Percentiles rank a stretch among this genome's conserved stretches.
Conservation (phyloP, 2,329 filamentous ascomycete genomes). For the Cladosporium sp. region DNA sequence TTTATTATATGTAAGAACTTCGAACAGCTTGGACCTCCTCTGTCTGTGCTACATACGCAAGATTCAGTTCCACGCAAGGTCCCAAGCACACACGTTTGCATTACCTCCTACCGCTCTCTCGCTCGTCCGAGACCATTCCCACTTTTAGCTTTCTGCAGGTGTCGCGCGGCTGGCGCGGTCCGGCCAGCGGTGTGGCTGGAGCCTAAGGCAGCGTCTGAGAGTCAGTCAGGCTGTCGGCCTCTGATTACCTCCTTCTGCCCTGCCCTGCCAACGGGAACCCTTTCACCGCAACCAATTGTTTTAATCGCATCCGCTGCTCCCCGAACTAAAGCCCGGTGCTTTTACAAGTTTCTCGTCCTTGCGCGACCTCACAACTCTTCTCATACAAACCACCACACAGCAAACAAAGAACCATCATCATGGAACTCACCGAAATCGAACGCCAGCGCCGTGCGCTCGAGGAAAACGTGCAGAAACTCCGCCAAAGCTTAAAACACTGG, state of each 20-base stretch:
- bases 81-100: neutral
- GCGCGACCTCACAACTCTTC: neutral
- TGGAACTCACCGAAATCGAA: conserved; percentile 67
- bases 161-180: neutral
- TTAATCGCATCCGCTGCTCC: neutral
- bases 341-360: neutral
- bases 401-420: conserved; percentile 30
- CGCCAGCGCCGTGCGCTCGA: conserved; percentile 75
- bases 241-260: neutral
- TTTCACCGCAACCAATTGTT: neutral
- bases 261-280: neutral
- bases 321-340: neutral
- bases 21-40: neutral
- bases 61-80: neutral
- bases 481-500: conserved; percentile 81
- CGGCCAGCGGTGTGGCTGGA: neutral
- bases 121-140: neutral
- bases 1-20: neutral
- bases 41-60: neutral
- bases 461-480: conserved; percentile 71
- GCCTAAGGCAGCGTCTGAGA: neutral
- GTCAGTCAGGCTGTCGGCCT: neutral
- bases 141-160: neutral
- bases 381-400: neutral
- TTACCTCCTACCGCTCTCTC: neutral